A percentile compares a stretch with the other conserved stretches of the same genome.
Evolutionary conservation across 1,284 basidiomycete species (phyloP).

Genomic region (Puccinia polysora): DNA sequence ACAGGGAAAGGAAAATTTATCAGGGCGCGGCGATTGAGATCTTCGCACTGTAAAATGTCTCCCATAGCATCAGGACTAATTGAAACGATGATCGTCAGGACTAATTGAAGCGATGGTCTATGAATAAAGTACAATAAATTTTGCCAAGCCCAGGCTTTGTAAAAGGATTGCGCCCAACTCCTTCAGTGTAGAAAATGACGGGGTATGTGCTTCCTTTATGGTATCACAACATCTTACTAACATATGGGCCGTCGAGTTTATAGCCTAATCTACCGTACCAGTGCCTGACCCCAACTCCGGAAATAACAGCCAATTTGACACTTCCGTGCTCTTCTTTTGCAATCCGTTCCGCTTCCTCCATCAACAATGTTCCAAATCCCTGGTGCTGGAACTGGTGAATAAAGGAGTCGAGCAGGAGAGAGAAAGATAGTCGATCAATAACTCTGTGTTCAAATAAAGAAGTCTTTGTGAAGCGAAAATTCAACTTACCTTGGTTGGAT

Average conservation of each 20-base stretch:
- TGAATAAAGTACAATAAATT: too few relatives aligned
- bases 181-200: too few relatives aligned
- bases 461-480: background rate
- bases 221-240: slow-evolving; percentile 69
- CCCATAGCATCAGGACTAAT: too few relatives aligned
- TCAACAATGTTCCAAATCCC: slow-evolving; percentile 93
- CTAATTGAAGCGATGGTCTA: too few relatives aligned
- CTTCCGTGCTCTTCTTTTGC: slow-evolving; percentile 97
- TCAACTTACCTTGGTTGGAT: slow-evolving; percentile 70
- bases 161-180: too few relatives aligned
- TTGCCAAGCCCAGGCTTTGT: too few relatives aligned
- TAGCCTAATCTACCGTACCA: slow-evolving; percentile 68
- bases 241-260: slow-evolving; percentile 91
- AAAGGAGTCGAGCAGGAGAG: slow-evolving; percentile 40
- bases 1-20: too few relatives aligned
- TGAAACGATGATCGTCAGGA: too few relatives aligned
- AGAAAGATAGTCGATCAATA: slow-evolving; percentile 11
- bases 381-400: slow-evolving; percentile 54
- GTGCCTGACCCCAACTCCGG: slow-evolving; percentile 59
- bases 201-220: too few relatives aligned
- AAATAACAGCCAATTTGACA: slow-evolving; percentile 89
- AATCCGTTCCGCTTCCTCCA: slow-evolving; percentile 99
- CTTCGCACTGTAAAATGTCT: too few relatives aligned
- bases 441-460: background rate
- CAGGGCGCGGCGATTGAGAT: too few relatives aligned